Evolutionary conservation across 768 basidiomycete genomes (phyloP), one percentile per base, ranked within the genome.

Genomic region (Phylloporus sp.): DNA sequence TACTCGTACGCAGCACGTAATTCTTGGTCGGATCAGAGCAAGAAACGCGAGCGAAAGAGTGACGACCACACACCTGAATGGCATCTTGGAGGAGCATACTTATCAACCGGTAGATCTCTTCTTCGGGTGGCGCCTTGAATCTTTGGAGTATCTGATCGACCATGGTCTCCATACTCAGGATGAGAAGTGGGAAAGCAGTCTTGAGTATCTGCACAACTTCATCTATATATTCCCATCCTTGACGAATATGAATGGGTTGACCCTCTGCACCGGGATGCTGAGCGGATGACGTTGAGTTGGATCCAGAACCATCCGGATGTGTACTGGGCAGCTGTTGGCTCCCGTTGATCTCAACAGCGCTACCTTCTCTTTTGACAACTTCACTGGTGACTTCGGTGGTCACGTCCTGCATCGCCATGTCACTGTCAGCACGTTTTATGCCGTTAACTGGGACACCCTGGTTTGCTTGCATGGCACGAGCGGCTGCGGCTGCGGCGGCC

Each of bases 131-230:
- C 2, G 88, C 82, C 67, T 97, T 95, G 74, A 97, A 95, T 46
- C 93, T 82, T 52, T 84, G 80, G 20, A 84, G 78, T 57, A 99
- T 88, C 70, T 97, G 94, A 58, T 99, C 97, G 5, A 95, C 88
- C 80, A 97, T 88, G 15, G 92, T 95, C 72, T 99, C 97, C 77
- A 99, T 78, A 50, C 93, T 97, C 20, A 98, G 75, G 27, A 95
- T 91, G 31, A 99, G 79, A 7, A 99, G 78, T 0, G 97, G 97
- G 77, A 95, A 97, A 0, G 91, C 86, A 0, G 95, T 97, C 73
- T 99, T 98, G 61, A 98, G 76, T 32, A 91, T 85, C 64, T 94
- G 88, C 36, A 94, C 82, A 51, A 98, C 83, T 64, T 98, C 97
- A 20, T 99, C 97, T 7, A 97, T 84, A 60, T 88, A 80, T 48